Base-by-base conservation (phyloP, 345 rosid species). In the Salix caprea region DNA sequence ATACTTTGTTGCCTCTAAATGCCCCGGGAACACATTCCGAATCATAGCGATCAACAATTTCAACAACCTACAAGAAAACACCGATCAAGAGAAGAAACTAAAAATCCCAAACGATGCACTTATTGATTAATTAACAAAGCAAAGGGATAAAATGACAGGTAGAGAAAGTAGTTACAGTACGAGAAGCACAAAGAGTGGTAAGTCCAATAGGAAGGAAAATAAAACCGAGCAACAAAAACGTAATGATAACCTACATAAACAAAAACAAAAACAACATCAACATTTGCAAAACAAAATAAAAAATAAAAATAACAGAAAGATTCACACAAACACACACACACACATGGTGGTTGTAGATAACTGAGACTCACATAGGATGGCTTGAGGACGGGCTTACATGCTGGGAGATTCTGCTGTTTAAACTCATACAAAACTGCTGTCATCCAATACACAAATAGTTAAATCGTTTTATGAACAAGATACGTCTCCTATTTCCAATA, bases 301-400 rank as follows among this genome's bases (percentile, higher is more conserved):
- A 28, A 28, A 28, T n/a, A n/a, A n/a, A n/a, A 48, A 73, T 21
- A 48, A 52, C 58, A 23, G 16, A 66, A 39, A 7, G 32, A 48
- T 32, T 52, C 34, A 74, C 16, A 34, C n/a, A n/a, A n/a, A n/a
- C 37, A 36, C 37, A 74, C 16, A 40, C 18, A 75, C 14, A 74
- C 56, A 52, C 8, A 23, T 26, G n/a, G 30, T 58, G 52, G 32
- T 54, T 28, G n/a, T 32, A 56, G n/a, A 32, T 48, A 15, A 65
- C 37, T 48, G 65, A 71, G 81, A 82, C 89, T 82, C 72, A 92
- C 97, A 91, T 87, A 90, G 71, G 81, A 54, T 80, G 97, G 94
- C 26, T 92, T 90, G 65, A 92, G 84, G 24, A 90, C 94, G 74
- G 97, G 97, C 80, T 92, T 92, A 88, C 97, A 92, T 82, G 96